A percentile compares a stretch with the other conserved stretches of the same genome.
These are phyloP conservation scores for Graphiopsis chlorocephala DNA, from an alignment of 2,329 filamentous ascomycete genomes.

Conservation along the genomic window DNA sequence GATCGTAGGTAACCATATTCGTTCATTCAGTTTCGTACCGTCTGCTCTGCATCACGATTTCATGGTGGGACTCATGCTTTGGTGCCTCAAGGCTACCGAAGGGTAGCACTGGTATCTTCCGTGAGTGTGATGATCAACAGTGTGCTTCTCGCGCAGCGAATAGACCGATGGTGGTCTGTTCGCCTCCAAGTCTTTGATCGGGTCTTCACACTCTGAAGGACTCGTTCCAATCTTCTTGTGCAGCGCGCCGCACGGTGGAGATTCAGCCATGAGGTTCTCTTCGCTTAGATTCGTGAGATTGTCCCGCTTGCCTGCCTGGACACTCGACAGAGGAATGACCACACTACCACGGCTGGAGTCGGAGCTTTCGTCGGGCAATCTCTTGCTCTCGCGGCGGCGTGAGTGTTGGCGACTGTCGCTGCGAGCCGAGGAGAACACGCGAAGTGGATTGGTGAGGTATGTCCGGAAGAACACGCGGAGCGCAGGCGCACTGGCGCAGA, in stretches of 20 bases:
- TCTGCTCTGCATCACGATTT: neutral
- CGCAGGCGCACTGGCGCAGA: conserved; percentile 29
- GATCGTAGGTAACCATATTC: neutral
- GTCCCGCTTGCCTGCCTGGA: neutral
- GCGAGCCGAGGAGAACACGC: conserved; percentile 17
- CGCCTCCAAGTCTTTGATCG: neutral
- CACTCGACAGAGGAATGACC: neutral
- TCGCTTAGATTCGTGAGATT: neutral
- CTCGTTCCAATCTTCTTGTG: neutral
- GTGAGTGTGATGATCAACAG: neutral
- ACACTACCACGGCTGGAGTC: neutral
- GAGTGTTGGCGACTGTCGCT: neutral
- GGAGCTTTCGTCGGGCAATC: neutral
- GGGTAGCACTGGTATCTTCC: neutral
- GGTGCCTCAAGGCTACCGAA: neutral
- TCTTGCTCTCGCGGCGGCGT: neutral
- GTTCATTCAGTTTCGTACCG: neutral
- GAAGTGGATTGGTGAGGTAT: conserved; percentile 19
- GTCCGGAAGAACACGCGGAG: conserved; percentile 23
- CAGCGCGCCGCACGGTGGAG: neutral
- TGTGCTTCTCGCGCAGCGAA: neutral
- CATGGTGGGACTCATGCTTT: neutral
- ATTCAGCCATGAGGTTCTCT: neutral
- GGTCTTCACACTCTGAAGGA: neutral
- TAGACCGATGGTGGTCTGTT: neutral